Base-by-base conservation (phyloP, 75 land plant species). In the Pinus albicaulis region DNA sequence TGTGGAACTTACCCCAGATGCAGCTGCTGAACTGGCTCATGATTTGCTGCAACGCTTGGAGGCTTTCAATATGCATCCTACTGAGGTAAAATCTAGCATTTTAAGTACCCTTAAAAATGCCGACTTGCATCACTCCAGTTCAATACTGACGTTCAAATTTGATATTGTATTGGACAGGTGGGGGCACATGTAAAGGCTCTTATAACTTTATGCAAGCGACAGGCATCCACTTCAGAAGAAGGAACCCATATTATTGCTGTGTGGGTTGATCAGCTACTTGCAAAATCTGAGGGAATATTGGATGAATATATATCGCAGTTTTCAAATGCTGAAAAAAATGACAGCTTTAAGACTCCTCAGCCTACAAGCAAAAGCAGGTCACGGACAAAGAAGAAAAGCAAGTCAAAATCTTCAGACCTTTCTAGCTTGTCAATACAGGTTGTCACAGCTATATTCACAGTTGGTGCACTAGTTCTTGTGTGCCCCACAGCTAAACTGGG, bases 111-210 rank as follows among this genome's bases (percentile, higher is more conserved):
- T 25, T 72, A 55, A 72, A 55, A 72, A 4, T 55, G 52, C 24
- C 24, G 26, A 52, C 74, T 55, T 68, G 36, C 38, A 11, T 68
- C 22, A 7, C 23, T 44, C 22, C 10, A 68, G 23, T 68, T 10
- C 48, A n/a, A n/a, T 38, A 10, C 26, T 68, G 38, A 20, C 38
- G 19, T 68, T 38, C 20, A 31, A 68, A 2, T 68, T 68, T 68
- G 71, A 38, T 16, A 38, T 38, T 34, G 17, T 23, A 68, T 6
- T 68, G 19, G 31, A 53, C 68, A 94, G 98, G 93, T 95, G 56
- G 90, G 90, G 64, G 98, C 98, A 66, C 98, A 95, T 86, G 90
- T 89, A 24, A 87, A 89, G 72, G 91, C 96, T 23, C 89, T 95
- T 17, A 88, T 74, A 79, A 89, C 86, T 63, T 78, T 95, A 36